phyloP scores from a whole-genome alignment of 2,329 filamentous ascomycete genomes.

The Cytospora chrysosperma region DNA sequence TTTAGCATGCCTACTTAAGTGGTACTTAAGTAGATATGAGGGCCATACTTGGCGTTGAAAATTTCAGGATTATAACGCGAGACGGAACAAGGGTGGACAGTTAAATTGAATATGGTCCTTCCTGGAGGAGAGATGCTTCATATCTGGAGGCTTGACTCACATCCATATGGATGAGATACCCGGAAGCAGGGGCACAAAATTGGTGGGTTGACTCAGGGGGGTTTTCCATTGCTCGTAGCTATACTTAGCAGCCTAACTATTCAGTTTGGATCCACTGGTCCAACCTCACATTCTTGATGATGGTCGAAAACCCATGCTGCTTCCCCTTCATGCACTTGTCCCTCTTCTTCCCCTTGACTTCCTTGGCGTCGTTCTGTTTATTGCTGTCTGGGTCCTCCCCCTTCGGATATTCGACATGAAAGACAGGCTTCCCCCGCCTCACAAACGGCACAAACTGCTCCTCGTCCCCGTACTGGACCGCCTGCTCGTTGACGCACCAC shows the following conservation, averaged over 20 bases:
- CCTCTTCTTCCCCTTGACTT: constrained; percentile 36
- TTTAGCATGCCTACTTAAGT: neutral
- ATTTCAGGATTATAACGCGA: too few relatives aligned
- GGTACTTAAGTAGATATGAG: too few relatives aligned
- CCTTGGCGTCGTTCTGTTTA: constrained; percentile 35
- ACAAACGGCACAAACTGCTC: constrained; percentile 49
- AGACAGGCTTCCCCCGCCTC: constrained; percentile 54
- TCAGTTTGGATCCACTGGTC: constrained; percentile 24
- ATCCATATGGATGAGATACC: too few relatives aligned
- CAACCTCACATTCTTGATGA: constrained; percentile 23
- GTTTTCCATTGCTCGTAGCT: too few relatives aligned
- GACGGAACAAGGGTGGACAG: too few relatives aligned
- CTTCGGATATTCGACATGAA: constrained; percentile 60
- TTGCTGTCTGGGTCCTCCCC: constrained; percentile 29
- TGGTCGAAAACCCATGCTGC: constrained; percentile 22
- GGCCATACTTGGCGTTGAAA: neutral
- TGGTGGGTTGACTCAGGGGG: too few relatives aligned
- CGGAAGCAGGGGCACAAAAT: too few relatives aligned
- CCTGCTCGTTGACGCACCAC: constrained; percentile 60
- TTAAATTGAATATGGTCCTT: too few relatives aligned
- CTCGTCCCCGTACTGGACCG: constrained; percentile 53
- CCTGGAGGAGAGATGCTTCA: too few relatives aligned
- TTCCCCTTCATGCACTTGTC: constrained; percentile 27
- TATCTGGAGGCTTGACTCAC: too few relatives aligned
- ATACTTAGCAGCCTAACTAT: too few relatives aligned